Base-by-base conservation (phyloP, 768 basidiomycete species). In the Amanita phalloides region DNA sequence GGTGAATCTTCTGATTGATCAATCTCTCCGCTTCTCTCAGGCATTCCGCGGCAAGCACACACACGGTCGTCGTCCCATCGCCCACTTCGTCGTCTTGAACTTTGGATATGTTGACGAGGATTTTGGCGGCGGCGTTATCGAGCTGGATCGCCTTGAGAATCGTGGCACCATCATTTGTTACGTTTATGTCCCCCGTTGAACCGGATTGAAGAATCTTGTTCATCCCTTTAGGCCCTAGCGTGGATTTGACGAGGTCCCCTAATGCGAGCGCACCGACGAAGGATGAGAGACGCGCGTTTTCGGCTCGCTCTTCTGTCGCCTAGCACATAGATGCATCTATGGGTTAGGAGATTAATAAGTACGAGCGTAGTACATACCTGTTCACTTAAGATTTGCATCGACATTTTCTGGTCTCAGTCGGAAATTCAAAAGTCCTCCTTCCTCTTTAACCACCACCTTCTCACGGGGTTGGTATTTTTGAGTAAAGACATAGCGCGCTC, bases 1-100 rank as follows among this genome's bases (percentile, higher is more conserved):
- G 96, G 68, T 98, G 96, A 37, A 98, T 93, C 69, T 85, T 94
- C 67, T 84, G 79, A 28, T 76, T 81, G 58, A 98, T 89, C 60
- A 98, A 69, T 68, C 90, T 93, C 71, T 99, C 95, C 5, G 94
- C 96, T 70, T 98, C 96, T 54, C 96, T 71, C 58, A 99, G 63
- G 56, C 98, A 69, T 62, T 99, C 96, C 8, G 90, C 80, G 2
- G 94, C 90, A 14, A 99, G 68, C 11, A 99, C 95, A 48, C 90
- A 92, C 25, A 98, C 91, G 47, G 76, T 81, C 21, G 90, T 94
- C 33, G 90, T 94, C 38, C 90, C 96, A 68, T 98, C 96, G 17
- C 96, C 96, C 44, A 99, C 84, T 67, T 99, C 96, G 64, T 99
- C 96, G 64, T 99, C 96, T 70, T 98, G 96, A n/a, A 98, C 95